Evolutionary conservation across 305 asterid species (phyloP), one percentile per base, ranked within the genome.

Genomic region (Fraxinus sp.): DNA sequence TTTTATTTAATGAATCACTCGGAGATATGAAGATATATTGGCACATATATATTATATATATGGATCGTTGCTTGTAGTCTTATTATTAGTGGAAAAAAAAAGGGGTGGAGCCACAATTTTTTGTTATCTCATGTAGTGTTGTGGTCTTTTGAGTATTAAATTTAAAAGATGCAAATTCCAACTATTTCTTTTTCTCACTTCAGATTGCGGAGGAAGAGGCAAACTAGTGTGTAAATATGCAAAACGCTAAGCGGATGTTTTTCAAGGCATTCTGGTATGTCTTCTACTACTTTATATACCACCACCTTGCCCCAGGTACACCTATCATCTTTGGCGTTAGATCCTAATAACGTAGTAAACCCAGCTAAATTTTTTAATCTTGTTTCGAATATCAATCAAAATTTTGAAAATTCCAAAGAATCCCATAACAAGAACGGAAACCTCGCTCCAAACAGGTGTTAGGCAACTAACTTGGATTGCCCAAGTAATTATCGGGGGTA

Each of bases 201-300:
- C 86, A 66, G 86, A 86, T 83, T 89, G 90, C 93, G 92, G 94
- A 92, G 97, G 94, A 82, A 79, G 87, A 84, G 82, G 86, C 90
- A 75, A 85, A 79, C 75, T 88, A 85, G 82, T 84, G 86, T 78
- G 78, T 85, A 75, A 81, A 80, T 86, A 79, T 83, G 83, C 88
- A 70, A 84, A 88, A 80, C 68, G 90, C 91, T 30, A 86, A 81
- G 66, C 77, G 90, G 91, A 87, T 78, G 89, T 83, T 78, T 82
- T 86, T 87, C 87, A 70, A 84, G 84, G 71, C 82, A 87, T 57
- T 81, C 91, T 85, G 97, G 97, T 92, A 89, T 87, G 87, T 88
- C 83, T 79, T 87, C 88, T 84, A 83, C 89, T 83, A 79, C 62
- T 68, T 81, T 84, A 85, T 83, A 71, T 83, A 62, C 22, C 66